A percentile compares a stretch with the other conserved stretches of the same genome.
phyloP scores from a whole-genome alignment of 2,329 filamentous ascomycete genomes.

The Colletotrichum lini region DNA sequence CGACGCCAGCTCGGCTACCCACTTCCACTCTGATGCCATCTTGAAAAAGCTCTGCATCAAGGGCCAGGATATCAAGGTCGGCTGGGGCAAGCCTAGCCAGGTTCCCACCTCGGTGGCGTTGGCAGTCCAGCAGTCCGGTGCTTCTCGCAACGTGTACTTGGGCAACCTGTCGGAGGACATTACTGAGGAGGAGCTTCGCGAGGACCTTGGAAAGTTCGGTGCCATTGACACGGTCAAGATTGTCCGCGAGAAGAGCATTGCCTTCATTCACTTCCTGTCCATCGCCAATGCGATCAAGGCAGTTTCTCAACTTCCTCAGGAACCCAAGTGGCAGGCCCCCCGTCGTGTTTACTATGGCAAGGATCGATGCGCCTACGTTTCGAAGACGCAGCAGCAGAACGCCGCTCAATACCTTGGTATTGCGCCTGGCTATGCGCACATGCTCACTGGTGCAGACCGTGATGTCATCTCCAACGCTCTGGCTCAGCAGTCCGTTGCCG shows the following conservation, averaged over 20 bases:
- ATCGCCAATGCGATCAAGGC: conserved; percentile 99
- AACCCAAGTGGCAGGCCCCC: conserved; percentile 96
- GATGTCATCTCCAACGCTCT: conserved; percentile 97
- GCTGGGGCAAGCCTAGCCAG: conserved; percentile 98
- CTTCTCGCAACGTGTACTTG: conserved; percentile 96
- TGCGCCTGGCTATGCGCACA: conserved; percentile 95
- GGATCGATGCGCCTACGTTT: conserved; percentile 97
- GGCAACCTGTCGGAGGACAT: conserved; percentile 94
- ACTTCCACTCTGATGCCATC: conserved; percentile 99
- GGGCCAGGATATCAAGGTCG: conserved; percentile 99
- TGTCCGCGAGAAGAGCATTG: conserved; percentile 97
- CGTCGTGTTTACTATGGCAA: conserved; percentile 99
- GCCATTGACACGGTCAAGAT: conserved; percentile 98
- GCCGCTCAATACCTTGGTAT: conserved; percentile 98
- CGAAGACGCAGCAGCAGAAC: conserved; percentile 99
- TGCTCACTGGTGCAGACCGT: conserved; percentile 94
- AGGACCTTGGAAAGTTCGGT: conserved; percentile 96
- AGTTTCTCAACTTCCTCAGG: conserved; percentile 94
- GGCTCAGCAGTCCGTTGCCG: conserved; percentile 97
- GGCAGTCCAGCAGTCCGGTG: conserved; percentile 96
- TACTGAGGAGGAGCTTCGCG: conserved; percentile 90
- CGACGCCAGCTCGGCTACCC: conserved; percentile 96
- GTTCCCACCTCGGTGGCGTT: conserved; percentile 98
- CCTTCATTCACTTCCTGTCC: conserved; percentile 96
- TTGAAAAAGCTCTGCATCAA: conserved; percentile 99